Evolutionary conservation across 2,329 filamentous ascomycete species (phyloP).

Genomic region (Fusarium citri): DNA sequence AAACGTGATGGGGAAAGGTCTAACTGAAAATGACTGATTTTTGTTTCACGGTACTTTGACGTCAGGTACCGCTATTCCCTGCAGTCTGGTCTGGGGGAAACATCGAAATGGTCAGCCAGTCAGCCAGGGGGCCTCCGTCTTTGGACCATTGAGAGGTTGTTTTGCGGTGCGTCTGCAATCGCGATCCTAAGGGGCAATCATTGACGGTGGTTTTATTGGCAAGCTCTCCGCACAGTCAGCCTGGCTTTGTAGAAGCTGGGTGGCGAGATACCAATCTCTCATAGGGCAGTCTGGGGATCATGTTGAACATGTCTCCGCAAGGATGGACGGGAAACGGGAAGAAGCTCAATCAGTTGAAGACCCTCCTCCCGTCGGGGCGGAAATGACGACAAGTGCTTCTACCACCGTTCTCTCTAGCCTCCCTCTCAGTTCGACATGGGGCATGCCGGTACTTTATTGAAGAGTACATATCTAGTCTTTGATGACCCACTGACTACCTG

Average conservation of each 20-base stretch:
- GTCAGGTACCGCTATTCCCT: slow-evolving; percentile 27
- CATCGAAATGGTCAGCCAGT: slow-evolving; percentile 27
- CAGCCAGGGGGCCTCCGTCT: slow-evolving; percentile 11
- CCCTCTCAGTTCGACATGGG: background rate
- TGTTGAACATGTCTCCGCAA: slow-evolving; percentile 3
- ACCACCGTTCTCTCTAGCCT: slow-evolving; percentile 14
- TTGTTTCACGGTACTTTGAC: slow-evolving; percentile 39
- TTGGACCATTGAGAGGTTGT: slow-evolving; percentile 10
- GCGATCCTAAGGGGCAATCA: slow-evolving; percentile 27
- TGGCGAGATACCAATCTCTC: background rate
- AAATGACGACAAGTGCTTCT: slow-evolving; percentile 37
- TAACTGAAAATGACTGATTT: slow-evolving; percentile 37
- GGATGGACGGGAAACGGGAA: slow-evolving; percentile 21
- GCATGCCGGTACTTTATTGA: slow-evolving; percentile 23
- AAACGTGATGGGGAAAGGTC: slow-evolving; percentile 40
- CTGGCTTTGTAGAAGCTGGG: slow-evolving; percentile 1
- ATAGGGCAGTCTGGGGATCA: slow-evolving; percentile 10
- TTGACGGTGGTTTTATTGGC: slow-evolving; percentile 22
- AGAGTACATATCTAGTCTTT: slow-evolving; percentile 14
- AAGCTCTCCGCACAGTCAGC: background rate
- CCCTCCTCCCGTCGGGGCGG: slow-evolving; percentile 1
- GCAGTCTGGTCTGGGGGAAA: slow-evolving; percentile 19
- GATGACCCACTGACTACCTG: slow-evolving; percentile 23
- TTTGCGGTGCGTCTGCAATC: slow-evolving; percentile 29
- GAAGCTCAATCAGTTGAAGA: background rate